A percentile compares a stretch with the other conserved stretches of the same genome.
phyloP scores from a whole-genome alignment of 768 basidiomycete genomes.

The Suillus subalutaceus region DNA sequence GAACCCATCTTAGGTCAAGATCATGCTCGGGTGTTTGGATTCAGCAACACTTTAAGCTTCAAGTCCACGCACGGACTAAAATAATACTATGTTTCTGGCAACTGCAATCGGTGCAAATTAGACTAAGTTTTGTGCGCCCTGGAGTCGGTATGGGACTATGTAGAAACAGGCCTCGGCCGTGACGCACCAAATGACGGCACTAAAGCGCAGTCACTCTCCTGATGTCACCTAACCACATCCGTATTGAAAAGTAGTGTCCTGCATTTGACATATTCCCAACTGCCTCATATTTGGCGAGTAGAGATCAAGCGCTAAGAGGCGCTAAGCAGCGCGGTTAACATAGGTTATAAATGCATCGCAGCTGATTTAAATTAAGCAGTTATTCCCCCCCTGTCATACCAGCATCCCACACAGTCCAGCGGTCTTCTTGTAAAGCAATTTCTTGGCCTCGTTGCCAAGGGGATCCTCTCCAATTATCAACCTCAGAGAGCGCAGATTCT shows the following conservation, averaged over 20 bases:
- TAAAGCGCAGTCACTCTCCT: neutral
- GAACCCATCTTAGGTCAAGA: neutral
- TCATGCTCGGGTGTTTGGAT: neutral
- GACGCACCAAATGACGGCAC: neutral
- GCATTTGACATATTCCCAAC: neutral
- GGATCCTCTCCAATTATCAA: neutral
- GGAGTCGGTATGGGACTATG: neutral
- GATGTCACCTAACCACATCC: neutral
- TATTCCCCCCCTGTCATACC: neutral
- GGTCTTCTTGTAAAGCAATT: neutral
- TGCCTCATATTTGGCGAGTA: neutral
- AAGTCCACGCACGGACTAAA: neutral
- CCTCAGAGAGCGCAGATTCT: neutral
- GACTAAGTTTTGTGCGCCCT: neutral
- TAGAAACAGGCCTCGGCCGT: neutral
- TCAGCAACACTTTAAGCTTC: neutral
- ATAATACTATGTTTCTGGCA: neutral
- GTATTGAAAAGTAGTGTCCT: neutral
- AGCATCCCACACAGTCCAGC: conserved; percentile 25
- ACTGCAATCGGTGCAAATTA: neutral
- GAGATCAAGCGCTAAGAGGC: neutral
- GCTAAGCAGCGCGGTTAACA: neutral
- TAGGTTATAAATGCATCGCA: neutral
- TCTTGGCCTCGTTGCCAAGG: conserved; percentile 4
- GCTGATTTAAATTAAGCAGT: neutral